Conservation (phyloP, 768 basidiomycete species). For the Boletus rubropictus region DNA sequence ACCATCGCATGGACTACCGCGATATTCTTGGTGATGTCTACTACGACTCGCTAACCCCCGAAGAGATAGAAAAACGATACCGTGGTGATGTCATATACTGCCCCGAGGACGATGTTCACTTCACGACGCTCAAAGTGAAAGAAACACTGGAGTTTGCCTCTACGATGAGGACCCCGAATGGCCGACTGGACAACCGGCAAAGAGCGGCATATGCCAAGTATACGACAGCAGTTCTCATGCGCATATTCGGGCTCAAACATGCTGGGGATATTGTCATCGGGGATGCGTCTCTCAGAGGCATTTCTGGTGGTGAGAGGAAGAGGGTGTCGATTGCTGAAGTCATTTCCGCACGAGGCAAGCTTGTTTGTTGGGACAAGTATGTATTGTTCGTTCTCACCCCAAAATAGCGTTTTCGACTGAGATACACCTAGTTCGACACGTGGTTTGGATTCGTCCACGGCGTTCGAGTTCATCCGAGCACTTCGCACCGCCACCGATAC, state of each 20-base stretch:
- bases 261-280: conserved; percentile 71
- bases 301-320: conserved; percentile 75
- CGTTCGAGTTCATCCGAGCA: conserved; percentile 64
- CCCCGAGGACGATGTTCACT: conserved; percentile 23
- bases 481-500: conserved; percentile 61
- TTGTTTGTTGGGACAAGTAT: conserved; percentile 78
- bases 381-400: conserved; percentile 7
- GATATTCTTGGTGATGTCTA: conserved; percentile 38
- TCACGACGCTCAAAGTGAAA: conserved; percentile 38
- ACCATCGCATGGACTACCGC: conserved; percentile 38
- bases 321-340: conserved; percentile 77
- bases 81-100: conserved; percentile 43
- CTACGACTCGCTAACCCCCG: conserved; percentile 41
- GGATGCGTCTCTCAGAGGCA: conserved; percentile 67
- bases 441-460: conserved; percentile 64
- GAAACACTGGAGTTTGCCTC: conserved; percentile 49
- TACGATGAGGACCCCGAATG: conserved; percentile 41
- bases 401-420: background rate
- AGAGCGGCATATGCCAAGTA: conserved; percentile 28
- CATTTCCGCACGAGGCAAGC: conserved; percentile 42
- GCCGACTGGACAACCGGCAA: conserved; percentile 13
- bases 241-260: conserved; percentile 73
- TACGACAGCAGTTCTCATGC: conserved; percentile 46
- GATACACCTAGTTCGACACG: conserved; percentile 48
- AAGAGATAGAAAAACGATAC: conserved; percentile 42